A percentile compares a stretch with the other conserved stretches of the same genome.
These are phyloP conservation scores for Coemansia interrupta DNA, from an alignment of 192 early-diverging fungal species.

Conservation along the genomic window DNA sequence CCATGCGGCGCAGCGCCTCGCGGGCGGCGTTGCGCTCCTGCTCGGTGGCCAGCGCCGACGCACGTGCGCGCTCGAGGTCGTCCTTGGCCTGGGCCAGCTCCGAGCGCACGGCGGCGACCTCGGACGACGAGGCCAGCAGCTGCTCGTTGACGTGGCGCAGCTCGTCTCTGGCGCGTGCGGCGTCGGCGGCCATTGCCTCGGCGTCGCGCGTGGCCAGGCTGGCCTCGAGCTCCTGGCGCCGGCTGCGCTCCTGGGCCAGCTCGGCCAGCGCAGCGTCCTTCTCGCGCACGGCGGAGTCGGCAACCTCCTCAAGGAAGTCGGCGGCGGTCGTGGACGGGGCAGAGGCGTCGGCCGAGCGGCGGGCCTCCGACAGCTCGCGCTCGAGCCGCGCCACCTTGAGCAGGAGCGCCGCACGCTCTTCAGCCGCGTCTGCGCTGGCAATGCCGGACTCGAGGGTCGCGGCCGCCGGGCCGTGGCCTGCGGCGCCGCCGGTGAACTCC, in stretches of 20 bases:
- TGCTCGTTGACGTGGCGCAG: constrained; percentile 17
- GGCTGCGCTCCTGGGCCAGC: constrained; percentile 28
- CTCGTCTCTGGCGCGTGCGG: constrained; percentile 23
- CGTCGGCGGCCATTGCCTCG: constrained; percentile 13
- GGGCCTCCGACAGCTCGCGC: constrained; percentile 54
- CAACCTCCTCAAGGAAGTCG: constrained; percentile 38
- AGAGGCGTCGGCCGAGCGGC: background rate
- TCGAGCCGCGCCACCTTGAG: constrained; percentile 61
- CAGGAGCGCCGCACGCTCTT: constrained; percentile 42
- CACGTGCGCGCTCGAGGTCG: constrained; percentile 41
- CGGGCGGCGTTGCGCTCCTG: constrained; percentile 28
- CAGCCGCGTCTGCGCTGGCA: constrained; percentile 33
- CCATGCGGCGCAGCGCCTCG: constrained; percentile 41
- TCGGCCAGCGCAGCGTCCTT: constrained; percentile 45
- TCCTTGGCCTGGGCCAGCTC: constrained; percentile 34
- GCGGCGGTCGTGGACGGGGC: constrained; percentile 16
- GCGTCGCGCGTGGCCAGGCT: constrained; percentile 25
- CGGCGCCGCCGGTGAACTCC: constrained; percentile 58
- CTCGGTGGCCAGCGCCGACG: constrained; percentile 32
- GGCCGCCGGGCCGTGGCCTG: constrained; percentile 24
- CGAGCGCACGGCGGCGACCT: constrained; percentile 22
- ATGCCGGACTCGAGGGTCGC: constrained; percentile 28
- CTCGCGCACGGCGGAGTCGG: constrained; percentile 44
- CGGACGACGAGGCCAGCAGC: constrained; percentile 20
- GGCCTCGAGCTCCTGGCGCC: constrained; percentile 45